A percentile compares a stretch with the other conserved stretches of the same genome.
Conservation (phyloP, 176 grass and related monocot genomes). For the Cenchrus americanus region DNA sequence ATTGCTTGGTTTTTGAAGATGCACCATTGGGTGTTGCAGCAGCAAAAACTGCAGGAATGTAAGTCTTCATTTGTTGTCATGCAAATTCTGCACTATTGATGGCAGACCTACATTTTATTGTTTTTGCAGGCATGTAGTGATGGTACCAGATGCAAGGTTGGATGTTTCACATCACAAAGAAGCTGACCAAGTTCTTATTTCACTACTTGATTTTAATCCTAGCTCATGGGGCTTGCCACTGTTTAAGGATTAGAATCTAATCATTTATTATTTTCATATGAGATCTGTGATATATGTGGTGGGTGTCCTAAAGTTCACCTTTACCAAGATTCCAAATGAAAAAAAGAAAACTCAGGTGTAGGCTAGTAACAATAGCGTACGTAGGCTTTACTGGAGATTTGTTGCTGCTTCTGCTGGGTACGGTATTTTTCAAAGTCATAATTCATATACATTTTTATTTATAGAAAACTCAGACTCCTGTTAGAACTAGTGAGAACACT, state of each 20-base stretch:
- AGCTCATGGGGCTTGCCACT: slow-evolving; percentile 70
- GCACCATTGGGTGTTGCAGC: slow-evolving; percentile 83
- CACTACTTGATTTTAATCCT: slow-evolving; percentile 75
- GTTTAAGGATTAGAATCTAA: slow-evolving; percentile 52
- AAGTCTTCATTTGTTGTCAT: slow-evolving; percentile 19
- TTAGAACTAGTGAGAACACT: background rate
- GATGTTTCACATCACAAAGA: slow-evolving; percentile 75
- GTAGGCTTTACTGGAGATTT: background rate
- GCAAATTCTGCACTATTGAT: slow-evolving; percentile 1
- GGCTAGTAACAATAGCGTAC: background rate
- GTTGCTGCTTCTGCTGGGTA: background rate
- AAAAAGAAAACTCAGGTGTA: background rate
- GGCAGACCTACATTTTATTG: background rate
- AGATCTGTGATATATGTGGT: no score
- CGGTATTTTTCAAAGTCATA: background rate
- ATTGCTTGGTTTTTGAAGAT: slow-evolving; percentile 89
- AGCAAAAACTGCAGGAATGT: slow-evolving; percentile 91
- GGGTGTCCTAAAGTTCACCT: no score
- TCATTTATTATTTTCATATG: no score
- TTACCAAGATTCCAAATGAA: background rate
- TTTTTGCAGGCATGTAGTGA: slow-evolving; percentile 65
- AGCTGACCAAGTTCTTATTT: slow-evolving; percentile 81
- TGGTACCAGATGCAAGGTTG: slow-evolving; percentile 80
- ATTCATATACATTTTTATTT: background rate
- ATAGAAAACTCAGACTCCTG: background rate